Conservation (phyloP, 768 basidiomycete species). For the Serendipita indica region DNA sequence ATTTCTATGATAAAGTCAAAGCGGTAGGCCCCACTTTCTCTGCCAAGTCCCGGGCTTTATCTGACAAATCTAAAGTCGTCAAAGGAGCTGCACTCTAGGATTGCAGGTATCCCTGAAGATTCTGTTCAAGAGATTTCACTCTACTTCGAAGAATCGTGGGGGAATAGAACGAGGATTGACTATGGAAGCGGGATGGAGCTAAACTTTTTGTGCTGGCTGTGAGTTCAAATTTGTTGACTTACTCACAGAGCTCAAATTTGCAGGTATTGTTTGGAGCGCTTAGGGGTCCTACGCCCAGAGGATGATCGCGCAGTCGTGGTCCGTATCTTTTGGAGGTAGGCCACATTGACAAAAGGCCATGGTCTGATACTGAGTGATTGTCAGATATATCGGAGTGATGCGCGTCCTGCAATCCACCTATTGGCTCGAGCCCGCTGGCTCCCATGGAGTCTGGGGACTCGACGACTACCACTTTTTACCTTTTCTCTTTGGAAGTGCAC, state of each 20-base stretch:
- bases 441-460: conserved; percentile 95
- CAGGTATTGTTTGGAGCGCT: conserved; percentile 67
- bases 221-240: conserved; percentile 21
- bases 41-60: neutral
- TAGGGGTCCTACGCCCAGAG: conserved; percentile 44
- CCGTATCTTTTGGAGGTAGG: conserved; percentile 76
- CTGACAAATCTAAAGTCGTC: conserved; percentile 31
- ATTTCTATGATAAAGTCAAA: conserved; percentile 71
- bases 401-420: conserved; percentile 81
- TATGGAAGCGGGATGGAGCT: conserved; percentile 99
- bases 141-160: conserved; percentile 85
- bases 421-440: conserved; percentile 98
- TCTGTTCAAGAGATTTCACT: conserved; percentile 53
- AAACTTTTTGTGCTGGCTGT: conserved; percentile 96
- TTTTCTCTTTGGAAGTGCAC: conserved; percentile 75
- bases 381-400: conserved; percentile 63
- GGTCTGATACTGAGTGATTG: neutral
- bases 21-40: conserved; percentile 32
- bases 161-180: conserved; percentile 80
- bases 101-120: conserved; percentile 43
- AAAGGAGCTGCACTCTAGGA: conserved; percentile 36
- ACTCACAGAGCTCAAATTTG: conserved; percentile 1
- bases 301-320: conserved; percentile 69
- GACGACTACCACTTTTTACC: conserved; percentile 96
- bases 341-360: neutral